These are phyloP conservation scores for Eucalyptus curtisii DNA, from an alignment of 345 rosid genomes.

Conservation along the genomic window DNA sequence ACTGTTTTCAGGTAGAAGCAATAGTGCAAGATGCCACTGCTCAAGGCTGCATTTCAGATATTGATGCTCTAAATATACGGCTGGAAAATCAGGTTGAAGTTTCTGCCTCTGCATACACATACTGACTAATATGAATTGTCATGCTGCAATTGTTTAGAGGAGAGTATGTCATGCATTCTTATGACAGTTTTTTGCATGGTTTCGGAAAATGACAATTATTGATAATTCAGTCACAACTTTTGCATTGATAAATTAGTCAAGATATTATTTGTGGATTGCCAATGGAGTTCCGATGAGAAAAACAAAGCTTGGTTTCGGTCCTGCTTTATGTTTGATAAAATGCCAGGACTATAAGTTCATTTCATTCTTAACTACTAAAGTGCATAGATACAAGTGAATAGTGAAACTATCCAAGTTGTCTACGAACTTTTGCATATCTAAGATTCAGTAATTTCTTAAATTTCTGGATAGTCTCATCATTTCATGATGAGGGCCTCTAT, in stretches of 20 bases:
- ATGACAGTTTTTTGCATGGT: not conserved
- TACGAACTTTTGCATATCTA: not conserved
- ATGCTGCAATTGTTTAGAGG: not conserved
- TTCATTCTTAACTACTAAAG: not conserved
- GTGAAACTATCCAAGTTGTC: not conserved
- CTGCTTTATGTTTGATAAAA: not conserved
- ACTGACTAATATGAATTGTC: not conserved
- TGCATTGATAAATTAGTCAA: not conserved
- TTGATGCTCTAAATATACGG: constrained; percentile 60
- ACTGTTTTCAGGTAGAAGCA: constrained; percentile 53
- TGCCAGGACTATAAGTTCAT: not conserved
- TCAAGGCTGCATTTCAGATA: constrained; percentile 53
- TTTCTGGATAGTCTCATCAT: not conserved
- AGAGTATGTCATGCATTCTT: not conserved
- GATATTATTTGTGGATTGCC: not conserved
- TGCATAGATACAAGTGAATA: not conserved
- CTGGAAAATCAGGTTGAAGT: constrained; percentile 62
- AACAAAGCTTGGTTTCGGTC: not conserved
- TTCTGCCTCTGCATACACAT: not conserved
- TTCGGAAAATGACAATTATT: not conserved
- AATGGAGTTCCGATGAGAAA: not conserved
- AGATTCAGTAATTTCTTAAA: not conserved
- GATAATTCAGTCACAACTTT: not conserved
- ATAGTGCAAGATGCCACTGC: constrained; percentile 63
- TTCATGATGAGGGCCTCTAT: not conserved